Percentiles rank a stretch among this genome's conserved stretches.
phyloP scores from a whole-genome alignment of 805 yeast species.

The Lachancea thermotolerans region DNA sequence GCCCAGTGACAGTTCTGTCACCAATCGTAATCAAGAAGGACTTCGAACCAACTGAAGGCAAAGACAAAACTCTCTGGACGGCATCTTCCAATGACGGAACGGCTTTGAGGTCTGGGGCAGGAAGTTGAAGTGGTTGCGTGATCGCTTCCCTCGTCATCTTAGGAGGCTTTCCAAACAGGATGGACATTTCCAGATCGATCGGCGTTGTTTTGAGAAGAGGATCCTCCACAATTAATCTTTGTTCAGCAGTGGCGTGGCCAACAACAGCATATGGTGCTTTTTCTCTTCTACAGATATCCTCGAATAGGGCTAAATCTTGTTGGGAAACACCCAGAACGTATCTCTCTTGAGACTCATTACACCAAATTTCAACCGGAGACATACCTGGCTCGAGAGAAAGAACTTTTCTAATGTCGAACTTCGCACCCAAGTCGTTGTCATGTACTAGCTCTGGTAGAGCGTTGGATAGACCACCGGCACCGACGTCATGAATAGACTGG shows the following conservation, averaged over 20 bases:
- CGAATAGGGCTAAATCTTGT: constrained; percentile 63
- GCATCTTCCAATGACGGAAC: constrained; percentile 52
- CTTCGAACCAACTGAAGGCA: constrained; percentile 94
- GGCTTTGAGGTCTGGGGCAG: constrained; percentile 31
- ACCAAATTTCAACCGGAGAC: constrained; percentile 99
- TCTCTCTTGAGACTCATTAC: constrained; percentile 98
- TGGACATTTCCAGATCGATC: constrained; percentile 91
- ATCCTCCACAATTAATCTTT: constrained; percentile 76
- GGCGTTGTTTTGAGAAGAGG: constrained; percentile 73
- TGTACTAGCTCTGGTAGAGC: constrained; percentile 97
- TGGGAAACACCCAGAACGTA: constrained; percentile 90
- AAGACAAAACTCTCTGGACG: constrained; percentile 68
- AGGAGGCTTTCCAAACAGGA: constrained; percentile 95
- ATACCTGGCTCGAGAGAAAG: constrained; percentile 91
- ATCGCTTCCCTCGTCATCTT: constrained; percentile 75
- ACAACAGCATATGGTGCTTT: constrained; percentile 95
- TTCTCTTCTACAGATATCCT: constrained; percentile 83
- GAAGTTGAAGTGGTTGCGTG: constrained; percentile 51
- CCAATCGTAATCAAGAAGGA: constrained; percentile 95
- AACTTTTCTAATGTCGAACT: constrained; percentile 83
- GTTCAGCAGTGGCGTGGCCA: constrained; percentile 86
- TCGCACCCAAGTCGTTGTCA: constrained; percentile 93
- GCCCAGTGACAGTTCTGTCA: constrained; percentile 95
- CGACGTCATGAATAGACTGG: constrained; percentile 96
- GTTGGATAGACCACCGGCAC: constrained; percentile 98